phyloP scores from a whole-genome alignment of 1,284 basidiomycete genomes.

The Athelia sp. region DNA sequence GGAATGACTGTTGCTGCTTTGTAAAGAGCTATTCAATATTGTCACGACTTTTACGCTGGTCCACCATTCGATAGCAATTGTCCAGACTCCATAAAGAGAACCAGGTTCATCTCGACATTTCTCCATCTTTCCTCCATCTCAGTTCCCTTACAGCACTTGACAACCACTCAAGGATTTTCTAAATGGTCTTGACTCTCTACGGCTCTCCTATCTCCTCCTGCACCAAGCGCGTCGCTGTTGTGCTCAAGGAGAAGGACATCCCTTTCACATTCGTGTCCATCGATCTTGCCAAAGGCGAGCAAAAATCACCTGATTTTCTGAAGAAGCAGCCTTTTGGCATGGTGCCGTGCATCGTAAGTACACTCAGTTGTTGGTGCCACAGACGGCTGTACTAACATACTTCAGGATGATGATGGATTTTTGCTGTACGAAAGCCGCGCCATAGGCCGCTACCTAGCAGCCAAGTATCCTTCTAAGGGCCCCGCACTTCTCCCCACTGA shows the following conservation, averaged over 20 bases:
- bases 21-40: too few relatives aligned
- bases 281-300: constrained; percentile 38
- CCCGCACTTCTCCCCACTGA: constrained; percentile 26
- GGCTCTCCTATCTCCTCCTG: constrained; percentile 37
- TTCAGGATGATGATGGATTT: constrained; percentile 44
- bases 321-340: constrained; percentile 61
- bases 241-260: constrained; percentile 47
- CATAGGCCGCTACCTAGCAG: constrained; percentile 43
- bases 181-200: constrained; percentile 49
- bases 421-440: constrained; percentile 47
- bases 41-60: too few relatives aligned
- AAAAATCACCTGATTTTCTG: constrained; percentile 41
- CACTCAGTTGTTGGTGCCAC: background rate
- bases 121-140: too few relatives aligned
- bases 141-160: too few relatives aligned
- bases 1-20: too few relatives aligned
- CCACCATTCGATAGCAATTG: too few relatives aligned
- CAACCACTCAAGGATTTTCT: too few relatives aligned
- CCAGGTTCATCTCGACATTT: too few relatives aligned
- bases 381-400: background rate
- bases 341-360: constrained; percentile 53
- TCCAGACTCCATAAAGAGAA: too few relatives aligned
- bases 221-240: constrained; percentile 38
- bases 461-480: constrained; percentile 36
- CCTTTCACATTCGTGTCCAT: constrained; percentile 42